phyloP scores from a whole-genome alignment of 2,329 filamentous ascomycete genomes.

The Mycosphaerella sp. region DNA sequence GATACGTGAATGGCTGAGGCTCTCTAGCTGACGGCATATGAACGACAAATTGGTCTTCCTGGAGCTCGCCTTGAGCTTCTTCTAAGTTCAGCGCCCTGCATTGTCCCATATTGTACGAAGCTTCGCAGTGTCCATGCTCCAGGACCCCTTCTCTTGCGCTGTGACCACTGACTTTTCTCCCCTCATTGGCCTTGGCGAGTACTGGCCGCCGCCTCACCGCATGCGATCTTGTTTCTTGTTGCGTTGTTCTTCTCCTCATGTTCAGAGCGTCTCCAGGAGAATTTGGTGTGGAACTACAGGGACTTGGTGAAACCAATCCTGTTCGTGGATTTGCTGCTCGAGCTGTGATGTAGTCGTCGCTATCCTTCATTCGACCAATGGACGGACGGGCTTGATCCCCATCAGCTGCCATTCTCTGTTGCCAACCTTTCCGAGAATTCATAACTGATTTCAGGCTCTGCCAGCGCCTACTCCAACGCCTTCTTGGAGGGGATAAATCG shows the following conservation, averaged over 20 bases:
- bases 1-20: constrained; percentile 31
- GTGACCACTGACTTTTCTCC: constrained; percentile 24
- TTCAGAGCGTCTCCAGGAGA: constrained; percentile 30
- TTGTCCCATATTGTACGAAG: not conserved
- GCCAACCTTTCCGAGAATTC: constrained; percentile 17
- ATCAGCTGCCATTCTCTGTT: not conserved
- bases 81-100: constrained; percentile 1
- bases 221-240: constrained; percentile 20
- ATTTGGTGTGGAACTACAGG: constrained; percentile 23
- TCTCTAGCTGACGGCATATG: constrained; percentile 34
- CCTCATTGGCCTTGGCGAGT: constrained; percentile 24
- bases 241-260: constrained; percentile 11
- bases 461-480: constrained; percentile 8
- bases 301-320: constrained; percentile 31
- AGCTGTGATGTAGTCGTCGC: constrained; percentile 34
- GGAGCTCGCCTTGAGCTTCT: not conserved
- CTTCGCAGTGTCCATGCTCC: not conserved
- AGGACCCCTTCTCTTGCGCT: not conserved
- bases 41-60: constrained; percentile 28
- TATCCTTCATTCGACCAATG: constrained; percentile 32
- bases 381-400: constrained; percentile 1
- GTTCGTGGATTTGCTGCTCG: constrained; percentile 32
- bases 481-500: constrained; percentile 21
- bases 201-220: constrained; percentile 12
- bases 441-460: constrained; percentile 16